Conservation (phyloP, 768 basidiomycete species). For the Termitomyces sp. region DNA sequence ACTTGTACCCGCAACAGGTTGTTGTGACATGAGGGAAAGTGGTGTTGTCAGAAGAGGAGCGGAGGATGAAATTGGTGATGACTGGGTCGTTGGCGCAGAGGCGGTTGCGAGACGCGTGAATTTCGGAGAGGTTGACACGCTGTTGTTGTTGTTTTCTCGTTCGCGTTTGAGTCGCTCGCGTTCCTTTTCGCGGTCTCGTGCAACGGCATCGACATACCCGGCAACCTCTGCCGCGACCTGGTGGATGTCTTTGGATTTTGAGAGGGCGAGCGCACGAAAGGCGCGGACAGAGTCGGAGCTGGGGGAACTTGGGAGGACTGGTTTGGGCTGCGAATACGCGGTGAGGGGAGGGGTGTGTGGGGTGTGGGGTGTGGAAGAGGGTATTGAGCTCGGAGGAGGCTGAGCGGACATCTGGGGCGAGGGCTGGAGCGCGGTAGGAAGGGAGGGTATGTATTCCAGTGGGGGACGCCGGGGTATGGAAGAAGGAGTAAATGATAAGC, state of each 20-base stretch:
- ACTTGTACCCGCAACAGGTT: conserved; percentile 7
- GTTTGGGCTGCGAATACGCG: conserved; percentile 16
- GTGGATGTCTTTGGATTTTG: conserved; percentile 46
- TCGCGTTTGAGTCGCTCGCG: conserved; percentile 70
- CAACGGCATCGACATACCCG: conserved; percentile 71
- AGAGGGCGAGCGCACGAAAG: conserved; percentile 51
- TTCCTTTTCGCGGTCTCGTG: conserved; percentile 75
- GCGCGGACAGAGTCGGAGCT: conserved; percentile 31
- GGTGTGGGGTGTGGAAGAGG: not conserved
- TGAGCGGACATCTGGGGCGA: conserved; percentile 30
- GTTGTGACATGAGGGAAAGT: conserved; percentile 9
- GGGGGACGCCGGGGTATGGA: conserved; percentile 37
- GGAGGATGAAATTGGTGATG: conserved; percentile 11
- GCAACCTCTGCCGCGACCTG: conserved; percentile 60
- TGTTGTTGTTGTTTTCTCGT: conserved; percentile 36
- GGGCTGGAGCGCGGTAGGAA: conserved; percentile 60
- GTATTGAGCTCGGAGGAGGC: conserved; percentile 2
- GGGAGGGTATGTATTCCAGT: conserved; percentile 57
- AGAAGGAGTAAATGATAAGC: conserved; percentile 36
- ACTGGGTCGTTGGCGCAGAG: conserved; percentile 24
- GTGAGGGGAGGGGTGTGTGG: not conserved
- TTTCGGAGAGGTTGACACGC: conserved; percentile 21
- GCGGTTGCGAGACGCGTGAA: conserved; percentile 18
- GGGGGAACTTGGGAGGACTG: conserved; percentile 30
- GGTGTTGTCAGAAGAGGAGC: conserved; percentile 11